Evolutionary conservation across 129 eudicot genomes (phyloP).

Genomic region (Helianthus tuberosus): DNA sequence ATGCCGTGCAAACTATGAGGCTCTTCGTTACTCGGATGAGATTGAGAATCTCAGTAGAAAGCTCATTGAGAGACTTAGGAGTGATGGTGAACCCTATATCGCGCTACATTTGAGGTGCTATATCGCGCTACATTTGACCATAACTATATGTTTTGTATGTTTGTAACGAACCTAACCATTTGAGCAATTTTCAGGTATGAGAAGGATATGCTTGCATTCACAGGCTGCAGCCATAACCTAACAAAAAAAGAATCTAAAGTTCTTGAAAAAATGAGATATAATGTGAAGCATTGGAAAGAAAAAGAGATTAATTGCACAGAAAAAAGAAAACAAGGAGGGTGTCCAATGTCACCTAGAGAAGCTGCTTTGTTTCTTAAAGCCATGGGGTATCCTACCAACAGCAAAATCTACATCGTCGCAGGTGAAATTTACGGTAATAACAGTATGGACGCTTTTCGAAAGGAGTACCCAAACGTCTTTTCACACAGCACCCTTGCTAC

Average conservation of each 20-base stretch:
- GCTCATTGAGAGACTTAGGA: constrained; percentile 56
- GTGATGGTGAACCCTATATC: constrained; percentile 56
- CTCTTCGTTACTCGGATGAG: constrained; percentile 70
- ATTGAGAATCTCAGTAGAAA: constrained; percentile 66
- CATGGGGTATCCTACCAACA: constrained; percentile 76
- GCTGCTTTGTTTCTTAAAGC: constrained; percentile 92
- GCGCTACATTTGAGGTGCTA: constrained; percentile 86
- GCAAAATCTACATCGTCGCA: constrained; percentile 82
- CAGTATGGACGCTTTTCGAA: constrained; percentile 65
- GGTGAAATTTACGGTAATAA: constrained; percentile 77
- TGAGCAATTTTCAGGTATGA: constrained; percentile 47
- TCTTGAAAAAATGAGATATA: constrained; percentile 72
- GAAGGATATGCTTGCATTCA: constrained; percentile 94
- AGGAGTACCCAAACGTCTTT: constrained; percentile 74
- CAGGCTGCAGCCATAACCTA: constrained; percentile 91
- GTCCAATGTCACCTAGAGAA: constrained; percentile 97
- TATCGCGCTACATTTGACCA: neutral
- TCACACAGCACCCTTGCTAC: constrained; percentile 78
- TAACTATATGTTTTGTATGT: neutral
- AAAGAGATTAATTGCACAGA: constrained; percentile 77
- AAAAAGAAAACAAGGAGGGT: constrained; percentile 71
- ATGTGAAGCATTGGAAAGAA: constrained; percentile 91
- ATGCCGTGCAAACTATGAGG: constrained; percentile 81
- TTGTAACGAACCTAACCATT: neutral
- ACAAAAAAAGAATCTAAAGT: constrained; percentile 62